These are phyloP conservation scores for Syzygium jambos DNA, from an alignment of 345 rosid species.

Conservation along the genomic window DNA sequence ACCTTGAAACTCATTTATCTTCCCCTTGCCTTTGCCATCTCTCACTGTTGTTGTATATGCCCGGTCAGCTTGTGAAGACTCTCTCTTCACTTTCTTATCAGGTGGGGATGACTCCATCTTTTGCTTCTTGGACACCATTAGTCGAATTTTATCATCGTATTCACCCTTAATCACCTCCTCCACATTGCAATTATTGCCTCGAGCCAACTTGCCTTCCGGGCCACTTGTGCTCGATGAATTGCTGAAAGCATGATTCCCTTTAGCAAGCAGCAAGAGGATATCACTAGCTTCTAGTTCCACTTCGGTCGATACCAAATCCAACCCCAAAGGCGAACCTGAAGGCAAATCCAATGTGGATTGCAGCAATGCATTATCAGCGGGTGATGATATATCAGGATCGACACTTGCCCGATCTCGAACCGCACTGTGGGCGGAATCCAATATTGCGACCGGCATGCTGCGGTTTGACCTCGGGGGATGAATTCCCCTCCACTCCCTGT, in stretches of 20 bases:
- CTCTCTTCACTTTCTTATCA: neutral
- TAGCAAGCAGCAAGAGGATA: constrained; percentile 24
- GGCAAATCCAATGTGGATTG: neutral
- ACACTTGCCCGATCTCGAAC: neutral
- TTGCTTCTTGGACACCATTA: neutral
- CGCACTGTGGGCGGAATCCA: neutral
- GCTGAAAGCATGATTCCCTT: neutral
- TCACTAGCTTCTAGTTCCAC: constrained; percentile 13
- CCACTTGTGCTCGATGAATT: neutral
- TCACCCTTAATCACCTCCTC: neutral
- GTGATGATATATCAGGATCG: neutral
- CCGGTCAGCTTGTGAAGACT: neutral
- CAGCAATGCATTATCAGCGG: neutral
- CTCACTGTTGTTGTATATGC: neutral
- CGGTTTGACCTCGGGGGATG: constrained; percentile 9
- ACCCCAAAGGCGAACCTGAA: neutral
- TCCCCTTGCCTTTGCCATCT: neutral
- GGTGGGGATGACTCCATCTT: neutral
- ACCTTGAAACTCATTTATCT: neutral
- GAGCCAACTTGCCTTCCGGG: neutral
- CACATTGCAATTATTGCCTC: neutral
- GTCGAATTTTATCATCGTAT: neutral
- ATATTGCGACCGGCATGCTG: neutral
- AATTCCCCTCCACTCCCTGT: constrained; percentile 45
- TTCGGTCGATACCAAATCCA: neutral